Evolutionary conservation across 371 early-diverging fungal genomes (phyloP).

Genomic region (Rhizopus stolonifer): DNA sequence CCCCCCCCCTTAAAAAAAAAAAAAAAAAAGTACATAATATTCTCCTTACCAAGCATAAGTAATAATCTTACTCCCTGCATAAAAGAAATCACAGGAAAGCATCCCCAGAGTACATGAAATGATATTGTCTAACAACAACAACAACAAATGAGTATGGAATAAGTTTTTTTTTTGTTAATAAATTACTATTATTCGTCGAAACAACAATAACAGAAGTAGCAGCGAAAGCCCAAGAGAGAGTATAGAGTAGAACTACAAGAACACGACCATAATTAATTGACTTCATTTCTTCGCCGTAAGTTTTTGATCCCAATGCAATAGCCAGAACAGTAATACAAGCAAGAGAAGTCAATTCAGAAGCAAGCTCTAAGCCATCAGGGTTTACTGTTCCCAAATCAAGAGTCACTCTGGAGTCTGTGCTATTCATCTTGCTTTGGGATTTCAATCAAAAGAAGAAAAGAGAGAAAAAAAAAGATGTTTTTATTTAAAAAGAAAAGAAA

Average conservation of each 20-base stretch:
- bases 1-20: no score
- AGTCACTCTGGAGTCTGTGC: not conserved
- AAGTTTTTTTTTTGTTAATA: not conserved
- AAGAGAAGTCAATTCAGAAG: constrained; percentile 41
- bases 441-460: not conserved
- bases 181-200: constrained; percentile 45
- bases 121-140: constrained; percentile 29
- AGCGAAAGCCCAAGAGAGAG: constrained; percentile 41
- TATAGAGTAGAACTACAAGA: constrained; percentile 38
- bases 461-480: no score
- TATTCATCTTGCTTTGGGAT: not conserved
- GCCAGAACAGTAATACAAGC: constrained; percentile 41
- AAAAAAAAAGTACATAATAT: no score
- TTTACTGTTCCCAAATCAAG: constrained; percentile 19
- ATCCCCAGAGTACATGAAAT: constrained; percentile 48
- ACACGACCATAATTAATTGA: constrained; percentile 43
- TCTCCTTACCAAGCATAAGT: constrained; percentile 41
- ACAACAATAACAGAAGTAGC: constrained; percentile 36
- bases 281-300: constrained; percentile 32
- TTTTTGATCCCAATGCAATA: constrained; percentile 38
- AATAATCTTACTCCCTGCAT: constrained; percentile 50
- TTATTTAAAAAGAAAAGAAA: no score
- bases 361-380: constrained; percentile 37
- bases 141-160: not conserved
- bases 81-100: constrained; percentile 48